Evolutionary conservation across 768 basidiomycete species (phyloP).

Genomic region (Termitomyces sp.): DNA sequence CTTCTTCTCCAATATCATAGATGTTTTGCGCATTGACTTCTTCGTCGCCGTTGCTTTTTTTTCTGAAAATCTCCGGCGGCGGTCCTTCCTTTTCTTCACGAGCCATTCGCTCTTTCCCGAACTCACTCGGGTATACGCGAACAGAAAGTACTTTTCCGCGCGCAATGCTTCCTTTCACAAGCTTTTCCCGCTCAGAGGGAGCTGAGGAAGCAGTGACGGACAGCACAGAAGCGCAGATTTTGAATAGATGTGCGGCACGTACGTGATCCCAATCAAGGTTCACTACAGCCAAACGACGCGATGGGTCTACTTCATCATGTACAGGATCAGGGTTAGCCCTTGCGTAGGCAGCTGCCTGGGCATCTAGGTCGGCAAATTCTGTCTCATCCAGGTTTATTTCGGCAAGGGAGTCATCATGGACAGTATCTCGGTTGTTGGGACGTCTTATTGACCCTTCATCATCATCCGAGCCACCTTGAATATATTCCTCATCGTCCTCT

Average conservation of each 20-base stretch:
- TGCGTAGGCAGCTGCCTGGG: slow-evolving; percentile 61
- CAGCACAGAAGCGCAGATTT: slow-evolving; percentile 85
- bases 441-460: slow-evolving; percentile 40
- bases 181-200: slow-evolving; percentile 17
- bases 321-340: slow-evolving; percentile 42
- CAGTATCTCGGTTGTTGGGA: slow-evolving; percentile 33
- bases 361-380: slow-evolving; percentile 63
- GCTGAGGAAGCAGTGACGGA: slow-evolving; percentile 47
- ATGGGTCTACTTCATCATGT: slow-evolving; percentile 35
- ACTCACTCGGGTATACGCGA: slow-evolving; percentile 87
- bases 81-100: slow-evolving; percentile 90
- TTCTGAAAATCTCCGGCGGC: slow-evolving; percentile 76
- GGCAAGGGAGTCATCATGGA: slow-evolving; percentile 31
- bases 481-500: slow-evolving; percentile 34
- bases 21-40: slow-evolving; percentile 62
- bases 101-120: slow-evolving; percentile 83
- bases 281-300: slow-evolving; percentile 79
- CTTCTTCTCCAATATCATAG: slow-evolving; percentile 60
- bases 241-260: slow-evolving; percentile 83
- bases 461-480: slow-evolving; percentile 18
- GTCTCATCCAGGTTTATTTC: slow-evolving; percentile 83
- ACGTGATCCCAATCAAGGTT: slow-evolving; percentile 99
- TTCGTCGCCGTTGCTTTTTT: slow-evolving; percentile 35
- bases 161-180: slow-evolving; percentile 26
- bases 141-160: slow-evolving; percentile 73